phyloP scores from a whole-genome alignment of 2,329 filamentous ascomycete species.

The Hymenoscyphus linearis region DNA sequence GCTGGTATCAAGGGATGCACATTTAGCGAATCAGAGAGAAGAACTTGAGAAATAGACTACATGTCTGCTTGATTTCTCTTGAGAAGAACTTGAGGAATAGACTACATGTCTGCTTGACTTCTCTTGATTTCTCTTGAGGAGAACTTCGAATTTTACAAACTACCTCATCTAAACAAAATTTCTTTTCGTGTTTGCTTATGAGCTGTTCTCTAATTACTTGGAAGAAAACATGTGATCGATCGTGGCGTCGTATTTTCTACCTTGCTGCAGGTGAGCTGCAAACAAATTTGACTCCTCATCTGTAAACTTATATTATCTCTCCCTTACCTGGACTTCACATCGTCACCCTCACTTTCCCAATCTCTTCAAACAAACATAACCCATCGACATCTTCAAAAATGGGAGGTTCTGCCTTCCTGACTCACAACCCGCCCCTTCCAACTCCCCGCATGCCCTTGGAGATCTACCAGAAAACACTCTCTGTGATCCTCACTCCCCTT shows the following conservation, averaged over 20 bases:
- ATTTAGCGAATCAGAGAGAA: too few species aligned
- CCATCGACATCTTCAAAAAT: constrained; percentile 42
- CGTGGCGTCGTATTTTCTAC: not conserved
- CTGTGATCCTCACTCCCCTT: constrained; percentile 42
- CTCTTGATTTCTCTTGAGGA: too few species aligned
- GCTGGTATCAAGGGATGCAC: too few species aligned
- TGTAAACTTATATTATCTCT: too few species aligned
- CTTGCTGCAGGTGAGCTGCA: not conserved
- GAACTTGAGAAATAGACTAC: too few species aligned
- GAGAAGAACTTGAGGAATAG: too few species aligned
- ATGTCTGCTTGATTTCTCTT: too few species aligned
- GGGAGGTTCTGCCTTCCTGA: constrained; percentile 60
- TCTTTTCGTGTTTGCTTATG: not conserved
- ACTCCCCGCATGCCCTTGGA: constrained; percentile 61
- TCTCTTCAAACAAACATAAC: not conserved
- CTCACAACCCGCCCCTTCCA: constrained; percentile 40
- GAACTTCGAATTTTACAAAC: too few species aligned
- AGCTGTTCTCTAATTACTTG: not conserved
- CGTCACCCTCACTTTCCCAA: not conserved
- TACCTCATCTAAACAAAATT: not conserved
- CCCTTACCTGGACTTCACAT: not conserved
- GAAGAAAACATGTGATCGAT: not conserved
- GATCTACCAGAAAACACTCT: constrained; percentile 51
- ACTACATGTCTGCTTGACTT: too few species aligned
- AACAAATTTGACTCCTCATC: too few species aligned